Conservation (phyloP, 345 rosid species). For the Arabidopsis thaliana region DNA sequence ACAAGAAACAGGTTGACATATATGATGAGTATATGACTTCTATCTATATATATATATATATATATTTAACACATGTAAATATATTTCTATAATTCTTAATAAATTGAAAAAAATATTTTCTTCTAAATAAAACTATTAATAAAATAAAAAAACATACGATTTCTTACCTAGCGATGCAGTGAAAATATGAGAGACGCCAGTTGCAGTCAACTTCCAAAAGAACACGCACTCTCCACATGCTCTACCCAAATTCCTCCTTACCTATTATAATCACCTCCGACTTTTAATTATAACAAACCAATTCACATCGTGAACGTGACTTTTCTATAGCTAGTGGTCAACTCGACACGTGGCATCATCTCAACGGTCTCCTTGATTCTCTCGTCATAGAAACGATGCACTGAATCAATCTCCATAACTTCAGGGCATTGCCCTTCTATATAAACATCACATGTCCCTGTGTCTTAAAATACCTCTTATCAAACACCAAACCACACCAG, state of each 20-base stretch:
- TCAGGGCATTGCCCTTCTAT: constrained; percentile 3
- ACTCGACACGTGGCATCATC: constrained; percentile 42
- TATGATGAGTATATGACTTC: background rate
- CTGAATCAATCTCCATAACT: constrained; percentile 27
- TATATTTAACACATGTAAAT: no score
- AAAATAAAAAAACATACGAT: no score
- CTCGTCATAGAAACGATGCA: constrained; percentile 15
- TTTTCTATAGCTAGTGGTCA: constrained; percentile 17
- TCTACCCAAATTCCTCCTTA: constrained; percentile 27
- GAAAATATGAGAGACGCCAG: constrained; percentile 11
- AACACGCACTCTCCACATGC: constrained; percentile 49
- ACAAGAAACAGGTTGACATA: constrained; percentile 13
- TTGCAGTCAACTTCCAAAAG: constrained; percentile 39
- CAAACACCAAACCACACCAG: constrained; percentile 5
- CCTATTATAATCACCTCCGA: constrained; percentile 5
- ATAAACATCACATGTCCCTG: background rate
- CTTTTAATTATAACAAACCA: background rate
- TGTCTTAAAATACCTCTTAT: background rate
- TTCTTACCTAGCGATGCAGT: no score
- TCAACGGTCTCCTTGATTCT: background rate
- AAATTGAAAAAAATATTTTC: no score
- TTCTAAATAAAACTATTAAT: no score
- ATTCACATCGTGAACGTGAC: constrained; percentile 38
- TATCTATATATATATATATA: no score
- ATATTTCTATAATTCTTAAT: no score